A percentile compares a stretch with the other conserved stretches of the same genome.
phyloP scores from a whole-genome alignment of 768 basidiomycete species.

The Heimioporus sp. region DNA sequence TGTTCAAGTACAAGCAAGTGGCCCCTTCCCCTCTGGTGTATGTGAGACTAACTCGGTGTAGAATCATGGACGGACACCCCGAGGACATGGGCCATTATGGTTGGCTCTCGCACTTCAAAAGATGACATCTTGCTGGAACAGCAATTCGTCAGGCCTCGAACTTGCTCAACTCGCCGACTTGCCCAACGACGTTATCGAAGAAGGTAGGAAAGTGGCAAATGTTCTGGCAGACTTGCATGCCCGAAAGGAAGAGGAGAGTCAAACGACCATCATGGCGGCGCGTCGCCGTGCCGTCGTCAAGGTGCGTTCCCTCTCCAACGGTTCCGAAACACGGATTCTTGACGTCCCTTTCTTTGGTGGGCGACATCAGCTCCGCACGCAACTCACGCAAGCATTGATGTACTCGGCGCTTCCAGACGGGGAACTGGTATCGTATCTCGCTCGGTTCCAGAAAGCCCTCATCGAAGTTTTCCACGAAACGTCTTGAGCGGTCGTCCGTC shows the following conservation, averaged over 20 bases:
- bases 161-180: slow-evolving; percentile 87
- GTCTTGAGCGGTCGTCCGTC: slow-evolving; percentile 6
- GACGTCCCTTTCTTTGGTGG: no score
- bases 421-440: slow-evolving; percentile 65
- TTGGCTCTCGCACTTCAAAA: slow-evolving; percentile 26
- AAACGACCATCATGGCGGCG: slow-evolving; percentile 53
- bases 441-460: slow-evolving; percentile 68
- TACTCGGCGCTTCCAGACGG: slow-evolving; percentile 72
- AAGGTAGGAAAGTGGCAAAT: slow-evolving; percentile 60
- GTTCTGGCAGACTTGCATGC: slow-evolving; percentile 57
- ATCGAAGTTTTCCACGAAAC: slow-evolving; percentile 44
- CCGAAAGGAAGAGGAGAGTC: slow-evolving; percentile 58
- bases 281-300: slow-evolving; percentile 66
- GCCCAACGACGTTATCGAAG: slow-evolving; percentile 64
- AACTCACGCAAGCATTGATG: slow-evolving; percentile 70
- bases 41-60: slow-evolving; percentile 24
- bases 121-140: not conserved
- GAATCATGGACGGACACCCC: slow-evolving; percentile 71
- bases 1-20: slow-evolving; percentile 74
- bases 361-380: slow-evolving; percentile 56
- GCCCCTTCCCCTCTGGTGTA: not conserved
- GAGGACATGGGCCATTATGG: slow-evolving; percentile 73
- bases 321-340: no score
- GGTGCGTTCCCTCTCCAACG: slow-evolving; percentile 37
- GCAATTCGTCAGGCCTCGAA: slow-evolving; percentile 65